phyloP scores from a whole-genome alignment of 768 basidiomycete genomes.

The Russula sp. region DNA sequence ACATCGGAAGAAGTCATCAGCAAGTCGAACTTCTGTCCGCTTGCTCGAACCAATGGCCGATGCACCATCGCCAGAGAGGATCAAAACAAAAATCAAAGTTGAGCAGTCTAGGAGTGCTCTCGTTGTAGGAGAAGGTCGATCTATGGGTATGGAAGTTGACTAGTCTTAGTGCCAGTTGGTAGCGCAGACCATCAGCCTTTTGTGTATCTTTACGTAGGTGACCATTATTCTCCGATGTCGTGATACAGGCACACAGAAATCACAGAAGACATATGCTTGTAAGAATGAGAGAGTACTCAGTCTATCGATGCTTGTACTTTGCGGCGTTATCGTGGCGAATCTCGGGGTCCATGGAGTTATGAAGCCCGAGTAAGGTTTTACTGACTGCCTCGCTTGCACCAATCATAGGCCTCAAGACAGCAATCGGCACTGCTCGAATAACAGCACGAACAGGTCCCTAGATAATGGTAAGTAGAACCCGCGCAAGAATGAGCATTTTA shows the following conservation, averaged over 20 bases:
- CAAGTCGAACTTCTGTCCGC: slow-evolving; percentile 48
- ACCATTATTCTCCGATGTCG: background rate
- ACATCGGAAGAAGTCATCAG: slow-evolving; percentile 59
- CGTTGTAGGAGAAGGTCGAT: slow-evolving; percentile 72
- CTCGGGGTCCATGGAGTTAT: slow-evolving; percentile 87
- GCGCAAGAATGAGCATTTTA: background rate
- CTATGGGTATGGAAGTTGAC: slow-evolving; percentile 90
- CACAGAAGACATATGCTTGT: slow-evolving; percentile 1
- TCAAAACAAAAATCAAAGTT: slow-evolving; percentile 71
- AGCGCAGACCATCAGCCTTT: background rate
- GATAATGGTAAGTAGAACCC: slow-evolving; percentile 4
- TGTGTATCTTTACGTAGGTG: background rate
- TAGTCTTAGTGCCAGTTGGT: slow-evolving; percentile 28
- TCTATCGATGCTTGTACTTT: slow-evolving; percentile 83
- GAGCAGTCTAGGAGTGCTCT: slow-evolving; percentile 64
- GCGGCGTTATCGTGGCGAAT: slow-evolving; percentile 78
- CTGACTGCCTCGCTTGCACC: slow-evolving; percentile 95
- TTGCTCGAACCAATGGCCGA: slow-evolving; percentile 56
- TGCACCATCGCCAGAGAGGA: slow-evolving; percentile 39
- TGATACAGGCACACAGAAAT: background rate
- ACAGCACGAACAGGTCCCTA: slow-evolving; percentile 92
- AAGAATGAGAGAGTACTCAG: background rate
- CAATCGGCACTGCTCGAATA: slow-evolving; percentile 94
- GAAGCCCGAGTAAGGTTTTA: slow-evolving; percentile 89
- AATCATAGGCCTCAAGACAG: slow-evolving; percentile 96